phyloP scores from a whole-genome alignment of 768 basidiomycete species.

The Pluteus cervinus region DNA sequence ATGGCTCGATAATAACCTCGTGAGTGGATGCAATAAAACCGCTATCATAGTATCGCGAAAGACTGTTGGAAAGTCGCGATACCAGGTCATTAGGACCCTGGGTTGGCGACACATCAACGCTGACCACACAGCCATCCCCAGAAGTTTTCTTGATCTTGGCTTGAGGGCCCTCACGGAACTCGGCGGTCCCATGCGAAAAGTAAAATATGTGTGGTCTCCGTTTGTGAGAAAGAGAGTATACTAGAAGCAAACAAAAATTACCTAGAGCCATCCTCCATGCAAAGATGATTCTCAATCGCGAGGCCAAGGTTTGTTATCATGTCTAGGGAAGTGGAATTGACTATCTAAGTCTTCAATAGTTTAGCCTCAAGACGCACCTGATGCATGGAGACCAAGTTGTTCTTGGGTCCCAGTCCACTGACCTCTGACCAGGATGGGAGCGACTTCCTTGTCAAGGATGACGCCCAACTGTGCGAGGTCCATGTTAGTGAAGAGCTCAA shows the following conservation, averaged over 20 bases:
- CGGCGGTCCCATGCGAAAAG: slow-evolving; percentile 48
- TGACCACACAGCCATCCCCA: slow-evolving; percentile 41
- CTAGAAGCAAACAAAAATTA: too few species aligned
- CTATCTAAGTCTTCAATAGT: too few species aligned
- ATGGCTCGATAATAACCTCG: slow-evolving; percentile 56
- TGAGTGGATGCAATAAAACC: slow-evolving; percentile 35
- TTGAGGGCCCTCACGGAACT: slow-evolving; percentile 20
- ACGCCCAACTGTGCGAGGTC: slow-evolving; percentile 57
- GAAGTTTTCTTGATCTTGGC: slow-evolving; percentile 13
- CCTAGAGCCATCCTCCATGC: too few species aligned
- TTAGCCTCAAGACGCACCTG: too few species aligned
- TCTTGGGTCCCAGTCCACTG: too few species aligned
- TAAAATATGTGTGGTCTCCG: slow-evolving; percentile 39
- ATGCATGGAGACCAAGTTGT: too few species aligned
- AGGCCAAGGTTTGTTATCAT: too few species aligned
- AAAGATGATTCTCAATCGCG: too few species aligned
- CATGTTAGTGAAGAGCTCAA: slow-evolving; percentile 66
- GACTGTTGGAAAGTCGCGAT: slow-evolving; percentile 40
- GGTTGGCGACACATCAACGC: slow-evolving; percentile 39
- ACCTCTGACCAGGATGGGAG: too few species aligned
- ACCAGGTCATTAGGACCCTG: slow-evolving; percentile 50
- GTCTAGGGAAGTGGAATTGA: too few species aligned
- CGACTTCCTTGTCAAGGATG: slow-evolving; percentile 49
- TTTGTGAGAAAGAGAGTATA: neutral
- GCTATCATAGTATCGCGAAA: slow-evolving; percentile 26